Conservation (phyloP, 2,329 filamentous ascomycete genomes). For the Rhinocladiella similis region DNA sequence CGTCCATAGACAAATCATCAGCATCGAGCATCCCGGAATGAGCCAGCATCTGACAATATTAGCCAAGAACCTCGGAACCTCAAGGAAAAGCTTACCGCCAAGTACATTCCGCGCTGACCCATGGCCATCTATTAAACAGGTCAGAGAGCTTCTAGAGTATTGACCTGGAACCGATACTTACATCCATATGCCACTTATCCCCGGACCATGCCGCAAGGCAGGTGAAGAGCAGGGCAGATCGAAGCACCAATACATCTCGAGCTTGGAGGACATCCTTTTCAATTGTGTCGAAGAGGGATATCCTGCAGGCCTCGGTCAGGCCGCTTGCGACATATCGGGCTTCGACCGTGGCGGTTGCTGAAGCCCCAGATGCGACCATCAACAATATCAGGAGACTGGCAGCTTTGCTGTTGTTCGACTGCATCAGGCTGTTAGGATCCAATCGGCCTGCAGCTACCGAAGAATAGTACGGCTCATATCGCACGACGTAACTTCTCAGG, state of each 20-base stretch:
- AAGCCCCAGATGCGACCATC: conserved; percentile 72
- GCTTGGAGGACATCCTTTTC: conserved; percentile 71
- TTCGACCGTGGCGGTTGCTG: conserved; percentile 64
- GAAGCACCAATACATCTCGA: conserved; percentile 63
- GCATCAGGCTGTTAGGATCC: conserved; percentile 67
- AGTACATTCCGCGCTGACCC: conserved; percentile 72
- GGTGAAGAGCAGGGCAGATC: conserved; percentile 67
- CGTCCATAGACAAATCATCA: conserved; percentile 47
- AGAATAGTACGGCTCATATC: conserved; percentile 66
- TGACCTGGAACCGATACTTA: conserved; percentile 8
- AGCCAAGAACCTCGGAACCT: conserved; percentile 2
- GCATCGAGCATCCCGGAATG: conserved; percentile 67
- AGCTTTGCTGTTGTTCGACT: conserved; percentile 61
- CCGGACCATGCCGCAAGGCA: conserved; percentile 71
- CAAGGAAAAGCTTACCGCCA: conserved; percentile 51
- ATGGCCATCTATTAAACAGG: conserved; percentile 55
- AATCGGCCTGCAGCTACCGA: conserved; percentile 60
- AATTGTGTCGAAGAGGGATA: conserved; percentile 70
- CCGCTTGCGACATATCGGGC: conserved; percentile 66
- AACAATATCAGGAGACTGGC: conserved; percentile 66
- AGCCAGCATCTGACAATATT: conserved; percentile 59
- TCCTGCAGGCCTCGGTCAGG: conserved; percentile 69
- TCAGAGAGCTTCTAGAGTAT: conserved; percentile 5
- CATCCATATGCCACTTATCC: conserved; percentile 75
- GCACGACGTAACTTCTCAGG: conserved; percentile 64